Evolutionary conservation across 2,329 filamentous ascomycete species (phyloP), one percentile per base, ranked within the genome.

Genomic region (Monilinia fructicola): DNA sequence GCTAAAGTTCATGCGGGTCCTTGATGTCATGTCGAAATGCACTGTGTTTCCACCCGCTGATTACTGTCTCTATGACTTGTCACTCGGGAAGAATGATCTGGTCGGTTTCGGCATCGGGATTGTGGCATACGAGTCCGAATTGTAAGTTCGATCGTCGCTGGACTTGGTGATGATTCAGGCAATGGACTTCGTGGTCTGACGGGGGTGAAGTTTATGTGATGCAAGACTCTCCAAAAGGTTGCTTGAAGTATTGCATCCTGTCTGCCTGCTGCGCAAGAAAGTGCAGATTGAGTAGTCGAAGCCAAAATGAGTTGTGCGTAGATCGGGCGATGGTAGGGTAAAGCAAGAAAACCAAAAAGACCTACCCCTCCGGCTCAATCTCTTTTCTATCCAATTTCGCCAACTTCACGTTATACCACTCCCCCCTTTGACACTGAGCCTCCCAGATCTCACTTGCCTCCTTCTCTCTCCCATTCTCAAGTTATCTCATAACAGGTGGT

Each of bases 401-500:
- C 26, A 35, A 6, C 28, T n/a, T 21, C 21, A 12, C 26, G 28
- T 35, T 40, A 3, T 18, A n/a, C 38, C 10, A 12, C 48, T 9
- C 35, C 14, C 18, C 55, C 21, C 10, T 9, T 31, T 35, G 6
- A 16, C 12, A 31, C 46, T 35, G 12, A 21, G n/a, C 28, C 42
- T 35, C 10, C 12, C 1, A 31, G 4, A 26, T 10, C 16, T 31
- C 23, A 42, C 2, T 16, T 14, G 12, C 16, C 7, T 9, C 64
- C 69, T 28, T 38, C 71, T 71, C 72, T 70, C 46, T 35, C 46
- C 52, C 16, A 38, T 18, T 28, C 46, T 52, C 35, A 1, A n/a
- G 21, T 70, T 69, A 98, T 80, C 93, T 85, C 93, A 97, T 97
- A 63, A 96, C 88, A 2, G 95, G 95, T 69, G 94, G 93, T 69